Evolutionary conservation across 2,329 filamentous ascomycete genomes (phyloP).

Genomic region (Colletotrichum spaethianum): DNA sequence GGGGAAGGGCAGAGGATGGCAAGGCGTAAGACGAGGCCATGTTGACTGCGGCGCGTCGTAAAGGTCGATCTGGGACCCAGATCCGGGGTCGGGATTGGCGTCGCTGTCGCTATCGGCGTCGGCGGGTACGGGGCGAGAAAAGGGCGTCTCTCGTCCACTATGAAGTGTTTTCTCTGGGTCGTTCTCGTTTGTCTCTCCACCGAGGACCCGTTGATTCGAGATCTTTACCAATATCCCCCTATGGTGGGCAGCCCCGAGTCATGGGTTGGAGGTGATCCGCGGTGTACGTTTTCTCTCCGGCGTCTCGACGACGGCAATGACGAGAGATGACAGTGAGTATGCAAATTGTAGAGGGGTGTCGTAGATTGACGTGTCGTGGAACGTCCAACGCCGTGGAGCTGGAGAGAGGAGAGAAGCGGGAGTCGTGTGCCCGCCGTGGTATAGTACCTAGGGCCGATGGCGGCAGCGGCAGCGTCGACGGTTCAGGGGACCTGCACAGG

Average conservation of each 20-base stretch:
- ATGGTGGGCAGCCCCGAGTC: slow-evolving; percentile 20
- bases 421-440: slow-evolving; percentile 22
- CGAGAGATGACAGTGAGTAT: neutral
- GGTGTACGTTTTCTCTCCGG: neutral
- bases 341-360: neutral
- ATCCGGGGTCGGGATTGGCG: slow-evolving; percentile 16
- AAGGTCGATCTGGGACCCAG: slow-evolving; percentile 30
- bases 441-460: slow-evolving; percentile 7
- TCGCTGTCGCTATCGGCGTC: slow-evolving; percentile 29
- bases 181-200: slow-evolving; percentile 34
- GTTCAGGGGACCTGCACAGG: slow-evolving; percentile 32
- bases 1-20: slow-evolving; percentile 65
- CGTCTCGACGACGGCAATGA: neutral
- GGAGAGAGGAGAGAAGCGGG: neutral
- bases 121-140: slow-evolving; percentile 29
- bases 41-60: slow-evolving; percentile 12
- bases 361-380: slow-evolving; percentile 29
- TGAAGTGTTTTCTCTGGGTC: slow-evolving; percentile 29
- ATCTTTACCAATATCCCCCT: slow-evolving; percentile 18
- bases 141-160: slow-evolving; percentile 10
- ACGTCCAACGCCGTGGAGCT: slow-evolving; percentile 19
- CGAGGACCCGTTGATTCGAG: slow-evolving; percentile 31
- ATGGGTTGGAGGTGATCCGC: slow-evolving; percentile 15
- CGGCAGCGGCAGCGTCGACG: neutral
- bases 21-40: slow-evolving; percentile 69